Base-by-base conservation (phyloP, 345 rosid genomes). In the Triadica sebifera region DNA sequence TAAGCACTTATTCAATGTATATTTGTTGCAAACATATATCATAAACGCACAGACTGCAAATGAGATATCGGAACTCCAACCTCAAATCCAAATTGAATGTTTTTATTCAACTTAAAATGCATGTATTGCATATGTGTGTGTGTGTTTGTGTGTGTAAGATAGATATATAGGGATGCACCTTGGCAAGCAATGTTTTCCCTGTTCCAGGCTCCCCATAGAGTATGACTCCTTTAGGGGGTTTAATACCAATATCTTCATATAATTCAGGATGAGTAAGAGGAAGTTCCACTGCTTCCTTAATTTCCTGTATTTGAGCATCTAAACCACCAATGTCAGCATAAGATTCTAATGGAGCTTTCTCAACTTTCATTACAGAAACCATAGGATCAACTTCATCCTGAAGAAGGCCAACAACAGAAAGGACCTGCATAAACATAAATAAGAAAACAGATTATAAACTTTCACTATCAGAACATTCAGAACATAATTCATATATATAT, bases 121-220 rank as follows among this genome's bases (percentile, higher is more conserved):
- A 60, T 34, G 3, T 4, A 62, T 17, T 62, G 15, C 5, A 24
- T 8, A 49, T 17, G 12, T 39, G 49, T 1, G 12, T 63, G 49
- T 6, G 25, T 5, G 4, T 2, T 29, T 34, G 25, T 2, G 34
- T 29, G 34, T 29, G 34, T 29, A 29, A 29, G 34, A 29, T 29
- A 29, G 34, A 29, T 29, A 65, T 63, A 12, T 76, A 75, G 37
- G 47, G 68, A 57, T 50, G 64, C 47, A 79, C 82, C 84, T 94
- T 91, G 0, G 98, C 97, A 73, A 94, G 71, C 43, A 94, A 88
- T 19, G 98, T 94, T 80, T 92, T 94, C 13, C 98, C 98, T 0
- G 98, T 94, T 73, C 98, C 98, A 58, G 98, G 98, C 55, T 94
- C 96, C 50, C 98, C 98, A 38, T 94, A 94, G 76, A 94, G 91